Evolutionary conservation across 768 basidiomycete species (phyloP).

Genomic region (Cystobasidium onofrii): DNA sequence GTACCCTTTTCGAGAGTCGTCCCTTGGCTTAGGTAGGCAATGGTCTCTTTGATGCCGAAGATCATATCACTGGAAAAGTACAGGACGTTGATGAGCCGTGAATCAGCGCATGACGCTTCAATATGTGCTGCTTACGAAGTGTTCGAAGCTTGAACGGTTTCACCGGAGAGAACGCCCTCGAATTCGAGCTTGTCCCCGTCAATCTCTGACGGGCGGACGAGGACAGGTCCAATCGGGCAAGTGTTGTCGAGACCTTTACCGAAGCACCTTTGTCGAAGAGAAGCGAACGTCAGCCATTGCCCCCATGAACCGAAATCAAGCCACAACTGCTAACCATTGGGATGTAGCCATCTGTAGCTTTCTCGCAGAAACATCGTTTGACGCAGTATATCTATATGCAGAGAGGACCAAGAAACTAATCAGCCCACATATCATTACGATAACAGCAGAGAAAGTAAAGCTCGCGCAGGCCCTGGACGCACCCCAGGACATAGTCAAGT

Average conservation of each 20-base stretch:
- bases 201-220: slow-evolving; percentile 40
- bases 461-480: neutral
- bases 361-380: slow-evolving; percentile 46
- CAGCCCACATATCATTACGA: too few species aligned
- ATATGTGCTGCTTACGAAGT: slow-evolving; percentile 44
- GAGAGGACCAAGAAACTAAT: too few species aligned
- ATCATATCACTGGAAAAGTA: slow-evolving; percentile 46
- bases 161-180: slow-evolving; percentile 40
- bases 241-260: slow-evolving; percentile 43
- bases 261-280: slow-evolving; percentile 36
- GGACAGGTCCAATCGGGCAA: slow-evolving; percentile 43
- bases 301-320: neutral
- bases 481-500: slow-evolving; percentile 46
- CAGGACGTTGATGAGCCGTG: too few species aligned
- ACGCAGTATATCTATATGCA: slow-evolving; percentile 38
- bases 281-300: neutral
- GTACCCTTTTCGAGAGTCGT: slow-evolving; percentile 46
- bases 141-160: slow-evolving; percentile 42
- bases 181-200: slow-evolving; percentile 39
- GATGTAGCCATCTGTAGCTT: slow-evolving; percentile 42
- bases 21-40: slow-evolving; percentile 46
- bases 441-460: too few species aligned
- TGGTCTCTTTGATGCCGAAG: slow-evolving; percentile 45
- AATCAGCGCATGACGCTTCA: too few species aligned
- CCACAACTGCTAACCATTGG: neutral